Percentiles rank a stretch among this genome's conserved stretches.
These are phyloP conservation scores for Viola pubescens DNA, from an alignment of 441 rosid genomes.

Conservation along the genomic window DNA sequence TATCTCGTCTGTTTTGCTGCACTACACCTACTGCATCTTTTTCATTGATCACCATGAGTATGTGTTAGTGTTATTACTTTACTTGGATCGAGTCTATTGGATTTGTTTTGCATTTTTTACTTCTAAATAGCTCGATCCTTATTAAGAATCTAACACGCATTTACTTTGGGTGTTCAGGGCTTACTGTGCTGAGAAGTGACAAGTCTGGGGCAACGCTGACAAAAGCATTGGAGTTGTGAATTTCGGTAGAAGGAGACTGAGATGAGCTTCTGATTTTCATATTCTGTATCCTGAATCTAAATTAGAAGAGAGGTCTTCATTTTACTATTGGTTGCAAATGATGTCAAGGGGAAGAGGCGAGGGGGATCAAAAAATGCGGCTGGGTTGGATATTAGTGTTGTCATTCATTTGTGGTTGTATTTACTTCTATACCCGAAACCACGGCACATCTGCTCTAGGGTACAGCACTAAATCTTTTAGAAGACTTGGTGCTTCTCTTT, in stretches of 20 bases:
- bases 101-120: no score
- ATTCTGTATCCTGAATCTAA: constrained; percentile 4
- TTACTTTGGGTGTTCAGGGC: no score
- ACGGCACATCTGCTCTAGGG: constrained; percentile 67
- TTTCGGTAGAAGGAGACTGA: not conserved
- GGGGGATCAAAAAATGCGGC: constrained; percentile 27
- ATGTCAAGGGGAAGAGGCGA: constrained; percentile 30
- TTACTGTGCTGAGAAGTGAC: no score
- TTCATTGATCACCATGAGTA: no score
- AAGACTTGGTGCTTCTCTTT: constrained; percentile 82
- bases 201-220: no score
- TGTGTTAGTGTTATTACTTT: no score
- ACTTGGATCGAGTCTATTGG: no score
- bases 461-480: constrained; percentile 75
- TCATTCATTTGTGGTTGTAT: constrained; percentile 27
- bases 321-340: constrained; percentile 3
- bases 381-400: constrained; percentile 21
- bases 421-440: constrained; percentile 39
- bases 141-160: no score
- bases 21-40: no score
- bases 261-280: not conserved
- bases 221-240: no score
- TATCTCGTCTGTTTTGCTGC: no score
- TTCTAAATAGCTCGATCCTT: no score
- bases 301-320: constrained; percentile 4